Evolutionary conservation across 140 eudicot genomes (phyloP).

Genomic region (Cichorium intybus): DNA sequence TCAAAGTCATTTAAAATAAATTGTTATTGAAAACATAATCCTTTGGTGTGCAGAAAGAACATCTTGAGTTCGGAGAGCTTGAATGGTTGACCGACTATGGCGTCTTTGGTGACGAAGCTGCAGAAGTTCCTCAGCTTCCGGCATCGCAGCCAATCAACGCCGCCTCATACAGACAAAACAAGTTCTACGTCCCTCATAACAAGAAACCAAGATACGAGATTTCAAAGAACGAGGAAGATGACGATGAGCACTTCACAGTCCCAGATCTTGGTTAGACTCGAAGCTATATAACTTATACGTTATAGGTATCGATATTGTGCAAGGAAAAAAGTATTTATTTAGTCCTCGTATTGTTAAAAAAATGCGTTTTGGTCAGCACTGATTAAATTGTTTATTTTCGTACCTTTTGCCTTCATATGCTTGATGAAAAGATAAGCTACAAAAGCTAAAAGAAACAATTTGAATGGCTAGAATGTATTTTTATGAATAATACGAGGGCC

Average conservation of each 20-base stretch:
- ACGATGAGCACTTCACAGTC: constrained; percentile 81
- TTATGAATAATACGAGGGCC: constrained; percentile 23
- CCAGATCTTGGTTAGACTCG: constrained; percentile 89
- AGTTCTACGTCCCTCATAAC: constrained; percentile 41
- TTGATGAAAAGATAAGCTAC: not conserved
- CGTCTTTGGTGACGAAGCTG: constrained; percentile 72
- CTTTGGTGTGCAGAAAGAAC: constrained; percentile 65
- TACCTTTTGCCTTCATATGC: not conserved
- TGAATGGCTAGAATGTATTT: constrained; percentile 7
- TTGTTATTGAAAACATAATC: not conserved
- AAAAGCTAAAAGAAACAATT: not conserved
- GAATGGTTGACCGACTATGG: constrained; percentile 78
- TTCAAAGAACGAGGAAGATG: constrained; percentile 66
- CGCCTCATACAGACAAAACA: constrained; percentile 41
- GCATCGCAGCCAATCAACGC: constrained; percentile 38
- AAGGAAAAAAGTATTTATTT: constrained; percentile 6
- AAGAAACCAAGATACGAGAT: constrained; percentile 84
- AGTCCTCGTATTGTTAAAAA: constrained; percentile 15
- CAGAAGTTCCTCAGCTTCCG: constrained; percentile 91
- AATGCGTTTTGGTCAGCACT: constrained; percentile 1
- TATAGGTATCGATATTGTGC: not conserved
- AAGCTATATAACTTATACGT: not conserved
- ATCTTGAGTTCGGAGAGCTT: constrained; percentile 65
- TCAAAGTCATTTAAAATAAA: not conserved
- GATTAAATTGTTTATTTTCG: not conserved